Conservation (phyloP, 768 basidiomycete species). For the Boletales sp. region DNA sequence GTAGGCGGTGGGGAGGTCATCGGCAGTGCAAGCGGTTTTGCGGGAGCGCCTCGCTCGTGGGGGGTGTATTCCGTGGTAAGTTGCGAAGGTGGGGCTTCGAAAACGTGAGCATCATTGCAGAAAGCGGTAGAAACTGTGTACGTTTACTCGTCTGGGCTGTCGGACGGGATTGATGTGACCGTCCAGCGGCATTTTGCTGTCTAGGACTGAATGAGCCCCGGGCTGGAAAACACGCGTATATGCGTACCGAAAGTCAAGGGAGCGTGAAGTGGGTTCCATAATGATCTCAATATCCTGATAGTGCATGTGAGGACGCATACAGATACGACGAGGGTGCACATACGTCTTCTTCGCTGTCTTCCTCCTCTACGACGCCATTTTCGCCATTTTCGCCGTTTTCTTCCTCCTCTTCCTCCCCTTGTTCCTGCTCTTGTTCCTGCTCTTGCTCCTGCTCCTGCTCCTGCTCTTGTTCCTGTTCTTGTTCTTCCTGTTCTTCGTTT, state of each 20-base stretch:
- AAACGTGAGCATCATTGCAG: constrained; percentile 5
- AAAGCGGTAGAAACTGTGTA: constrained; percentile 8
- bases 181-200: constrained; percentile 33
- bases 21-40: constrained; percentile 23
- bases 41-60: constrained; percentile 54
- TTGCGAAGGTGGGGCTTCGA: constrained; percentile 44
- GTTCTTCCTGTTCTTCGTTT: constrained; percentile 24
- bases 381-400: constrained; percentile 28
- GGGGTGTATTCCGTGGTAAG: constrained; percentile 83
- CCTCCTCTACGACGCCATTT: constrained; percentile 41
- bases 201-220: constrained; percentile 18
- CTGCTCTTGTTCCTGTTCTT: too few relatives aligned
- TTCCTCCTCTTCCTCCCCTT: constrained; percentile 28
- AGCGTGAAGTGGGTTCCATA: constrained; percentile 72
- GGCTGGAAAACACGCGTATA: not conserved
- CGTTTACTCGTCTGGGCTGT: constrained; percentile 32
- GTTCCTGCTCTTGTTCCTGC: too few relatives aligned
- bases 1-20: constrained; percentile 19
- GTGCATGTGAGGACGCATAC: constrained; percentile 4
- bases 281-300: constrained; percentile 85
- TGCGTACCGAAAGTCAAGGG: constrained; percentile 69
- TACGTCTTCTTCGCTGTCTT: constrained; percentile 49
- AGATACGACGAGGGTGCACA: constrained; percentile 7
- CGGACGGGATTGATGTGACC: constrained; percentile 29
- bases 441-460: too few relatives aligned